phyloP scores from a whole-genome alignment of 2,329 filamentous ascomycete species.

The Fusarium subglutinans region DNA sequence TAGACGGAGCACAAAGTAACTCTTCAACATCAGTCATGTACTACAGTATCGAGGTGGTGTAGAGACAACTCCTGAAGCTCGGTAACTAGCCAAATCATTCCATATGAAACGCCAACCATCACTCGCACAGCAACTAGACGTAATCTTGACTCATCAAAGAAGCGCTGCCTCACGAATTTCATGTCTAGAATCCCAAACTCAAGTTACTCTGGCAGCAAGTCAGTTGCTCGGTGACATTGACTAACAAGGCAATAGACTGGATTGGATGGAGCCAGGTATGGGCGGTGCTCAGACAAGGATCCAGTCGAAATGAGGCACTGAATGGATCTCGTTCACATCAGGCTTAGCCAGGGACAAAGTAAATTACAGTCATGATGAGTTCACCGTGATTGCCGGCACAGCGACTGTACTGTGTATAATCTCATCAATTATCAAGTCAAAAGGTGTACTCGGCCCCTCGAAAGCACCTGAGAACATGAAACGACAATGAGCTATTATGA shows the following conservation, averaged over 20 bases:
- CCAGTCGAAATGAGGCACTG: constrained; percentile 39
- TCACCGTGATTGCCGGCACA: constrained; percentile 20
- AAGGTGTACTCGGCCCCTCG: not conserved
- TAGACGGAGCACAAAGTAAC: not conserved
- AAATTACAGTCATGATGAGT: constrained; percentile 33
- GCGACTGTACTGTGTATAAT: not conserved
- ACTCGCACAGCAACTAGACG: constrained; percentile 14
- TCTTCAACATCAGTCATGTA: not conserved
- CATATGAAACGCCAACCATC: not conserved
- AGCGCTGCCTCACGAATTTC: not conserved
- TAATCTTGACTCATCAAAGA: not conserved
- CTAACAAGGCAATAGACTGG: constrained; percentile 22
- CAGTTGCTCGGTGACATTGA: constrained; percentile 32
- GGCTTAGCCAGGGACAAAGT: constrained; percentile 33
- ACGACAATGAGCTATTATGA: constrained; percentile 13
- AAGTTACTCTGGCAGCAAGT: constrained; percentile 1
- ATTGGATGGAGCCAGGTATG: constrained; percentile 20
- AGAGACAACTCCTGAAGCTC: constrained; percentile 10
- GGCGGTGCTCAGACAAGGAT: constrained; percentile 19
- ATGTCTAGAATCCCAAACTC: not conserved
- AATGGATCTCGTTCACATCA: constrained; percentile 41
- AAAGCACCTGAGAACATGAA: constrained; percentile 21
- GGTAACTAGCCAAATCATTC: constrained; percentile 17
- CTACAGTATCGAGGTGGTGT: not conserved
- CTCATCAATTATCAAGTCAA: constrained; percentile 4